Evolutionary conservation across 345 rosid genomes (phyloP), one percentile per base, ranked within the genome.

Genomic region (Corymbia maculata): DNA sequence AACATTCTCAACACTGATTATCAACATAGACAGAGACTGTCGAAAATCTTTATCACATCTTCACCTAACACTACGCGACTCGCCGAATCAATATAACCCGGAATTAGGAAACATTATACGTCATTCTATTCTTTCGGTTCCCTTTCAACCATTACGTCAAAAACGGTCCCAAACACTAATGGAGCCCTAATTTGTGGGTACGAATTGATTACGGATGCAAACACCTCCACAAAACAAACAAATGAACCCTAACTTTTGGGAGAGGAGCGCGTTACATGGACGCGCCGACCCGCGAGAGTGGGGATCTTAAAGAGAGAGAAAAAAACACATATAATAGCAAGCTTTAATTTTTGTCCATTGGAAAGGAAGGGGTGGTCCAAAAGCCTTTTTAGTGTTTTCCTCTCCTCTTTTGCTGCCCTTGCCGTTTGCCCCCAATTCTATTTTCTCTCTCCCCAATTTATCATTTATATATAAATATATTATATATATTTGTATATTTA

Each of bases 31-130:
- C 9, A 64, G 1, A 9, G 42, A 61, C 68, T 26, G 1, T 26
- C 28, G 15, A 3, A 3, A 6, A 61, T 61, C 15, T 28, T 61
- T 30, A 28, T 61, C 7, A 61, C 68, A 14, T 12, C 68, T 26
- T 3, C 32, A 61, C 0, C 16, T 30, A 61, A 61, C 15, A 0
- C 11, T 30, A 26, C 11, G 32, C 16, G 6, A 61, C 1, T 6
- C 4, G 4, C 2, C 32, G 30, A 61, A 28, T 26, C 8, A 28
- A 2, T 30, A 1, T 26, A 13, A 6, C 10, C 7, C 3, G 0
- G 0, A 59, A 26, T 13, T 3, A 26, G 7, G 26, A 59, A 59
- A 26, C 30, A 26, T 61, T 28, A n/a, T 11, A 26, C 68, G 14
- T 61, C 68, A 8, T 61, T 61, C 28, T 61, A 61, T 61, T 61